Evolutionary conservation across 805 yeast genomes (phyloP).

Genomic region (Kodamaea hsintzibuensis): DNA sequence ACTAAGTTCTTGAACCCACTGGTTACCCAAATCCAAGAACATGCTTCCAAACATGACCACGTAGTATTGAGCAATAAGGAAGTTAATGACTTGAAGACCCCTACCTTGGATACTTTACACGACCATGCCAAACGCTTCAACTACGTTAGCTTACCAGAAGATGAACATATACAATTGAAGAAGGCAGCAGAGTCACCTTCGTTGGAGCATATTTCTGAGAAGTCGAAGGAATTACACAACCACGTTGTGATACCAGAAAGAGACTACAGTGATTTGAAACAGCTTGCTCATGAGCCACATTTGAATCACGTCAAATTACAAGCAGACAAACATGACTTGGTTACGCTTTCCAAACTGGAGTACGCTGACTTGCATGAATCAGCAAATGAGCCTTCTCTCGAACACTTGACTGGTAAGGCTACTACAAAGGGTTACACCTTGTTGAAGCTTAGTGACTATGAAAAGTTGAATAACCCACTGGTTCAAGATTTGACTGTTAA

Average conservation of each 20-base stretch:
- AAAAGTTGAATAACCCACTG: conserved; percentile 11
- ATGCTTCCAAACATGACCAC: conserved; percentile 11
- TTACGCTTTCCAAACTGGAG: conserved; percentile 33
- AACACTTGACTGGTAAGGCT: conserved; percentile 14
- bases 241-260: conserved; percentile 13
- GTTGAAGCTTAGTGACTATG: conserved; percentile 14
- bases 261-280: conserved; percentile 15
- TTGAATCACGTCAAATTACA: conserved; percentile 34
- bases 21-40: conserved; percentile 9
- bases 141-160: not conserved
- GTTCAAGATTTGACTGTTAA: not conserved
- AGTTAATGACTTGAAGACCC: conserved; percentile 1
- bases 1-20: conserved; percentile 12
- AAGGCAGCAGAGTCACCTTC: conserved; percentile 20
- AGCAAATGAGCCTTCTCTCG: conserved; percentile 33
- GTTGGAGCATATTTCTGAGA: conserved; percentile 31
- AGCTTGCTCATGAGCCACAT: conserved; percentile 18
- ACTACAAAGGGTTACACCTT: conserved; percentile 21
- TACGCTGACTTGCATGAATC: conserved; percentile 30
- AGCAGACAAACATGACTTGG: conserved; percentile 35
- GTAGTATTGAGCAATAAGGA: conserved; percentile 5
- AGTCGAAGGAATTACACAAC: conserved; percentile 24
- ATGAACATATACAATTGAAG: not conserved
- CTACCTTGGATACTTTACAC: not conserved
- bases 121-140: not conserved